Evolutionary conservation across 768 basidiomycete species (phyloP).

Genomic region (Dentipellis sp.): DNA sequence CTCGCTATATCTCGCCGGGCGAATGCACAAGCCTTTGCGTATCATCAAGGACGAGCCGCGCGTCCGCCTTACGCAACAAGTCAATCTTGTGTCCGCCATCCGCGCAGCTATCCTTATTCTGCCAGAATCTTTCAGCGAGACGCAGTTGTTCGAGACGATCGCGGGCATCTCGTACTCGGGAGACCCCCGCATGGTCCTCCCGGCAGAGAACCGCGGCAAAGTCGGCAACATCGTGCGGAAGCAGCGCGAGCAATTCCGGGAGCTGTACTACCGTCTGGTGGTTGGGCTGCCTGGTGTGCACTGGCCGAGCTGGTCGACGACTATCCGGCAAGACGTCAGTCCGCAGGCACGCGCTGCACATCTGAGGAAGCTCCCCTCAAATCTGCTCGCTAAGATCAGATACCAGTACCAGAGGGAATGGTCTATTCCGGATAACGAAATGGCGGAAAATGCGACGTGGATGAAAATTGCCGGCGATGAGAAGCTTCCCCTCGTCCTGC

Average conservation of each 20-base stretch:
- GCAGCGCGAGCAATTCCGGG: slow-evolving; percentile 76
- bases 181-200: slow-evolving; percentile 90
- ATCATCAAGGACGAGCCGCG: slow-evolving; percentile 91
- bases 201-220: slow-evolving; percentile 91
- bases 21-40: slow-evolving; percentile 95
- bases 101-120: slow-evolving; percentile 85
- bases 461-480: slow-evolving; percentile 57
- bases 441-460: slow-evolving; percentile 74
- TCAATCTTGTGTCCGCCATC: slow-evolving; percentile 86
- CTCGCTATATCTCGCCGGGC: slow-evolving; percentile 85
- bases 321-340: slow-evolving; percentile 67
- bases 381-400: slow-evolving; percentile 49
- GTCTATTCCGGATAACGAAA: slow-evolving; percentile 33
- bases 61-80: slow-evolving; percentile 85
- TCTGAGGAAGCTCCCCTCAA: slow-evolving; percentile 69
- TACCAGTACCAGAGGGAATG: slow-evolving; percentile 32
- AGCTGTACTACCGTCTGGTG: slow-evolving; percentile 75
- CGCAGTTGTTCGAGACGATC: slow-evolving; percentile 75
- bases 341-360: slow-evolving; percentile 63
- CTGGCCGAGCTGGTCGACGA: slow-evolving; percentile 44
- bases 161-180: slow-evolving; percentile 82
- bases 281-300: slow-evolving; percentile 73
- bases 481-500: slow-evolving; percentile 41
- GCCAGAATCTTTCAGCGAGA: slow-evolving; percentile 74
- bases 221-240: slow-evolving; percentile 87